phyloP scores from a whole-genome alignment of 1,284 basidiomycete species.

The Moesziomyces aphidis region DNA sequence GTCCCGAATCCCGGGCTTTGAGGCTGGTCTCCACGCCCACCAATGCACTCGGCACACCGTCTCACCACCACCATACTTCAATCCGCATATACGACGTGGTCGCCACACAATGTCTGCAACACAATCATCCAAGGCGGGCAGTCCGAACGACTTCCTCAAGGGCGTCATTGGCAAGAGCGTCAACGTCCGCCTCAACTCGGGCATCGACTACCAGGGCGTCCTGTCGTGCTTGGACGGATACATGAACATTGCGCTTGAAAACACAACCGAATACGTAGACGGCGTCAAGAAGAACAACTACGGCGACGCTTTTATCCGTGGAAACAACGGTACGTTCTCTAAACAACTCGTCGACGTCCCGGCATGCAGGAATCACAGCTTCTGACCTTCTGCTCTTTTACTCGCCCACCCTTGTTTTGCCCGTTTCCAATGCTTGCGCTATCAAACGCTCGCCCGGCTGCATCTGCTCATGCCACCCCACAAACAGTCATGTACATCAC shows the following conservation, averaged over 20 bases:
- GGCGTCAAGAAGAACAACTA: slow-evolving; percentile 86
- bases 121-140: slow-evolving; percentile 47
- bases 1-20: too few relatives aligned
- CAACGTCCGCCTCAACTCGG: slow-evolving; percentile 92
- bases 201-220: slow-evolving; percentile 93
- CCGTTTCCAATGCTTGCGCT: not conserved
- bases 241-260: slow-evolving; percentile 97
- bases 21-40: too few relatives aligned
- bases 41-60: too few relatives aligned
- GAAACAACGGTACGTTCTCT: slow-evolving; percentile 85
- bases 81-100: too few relatives aligned
- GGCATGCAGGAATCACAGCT: too few relatives aligned
- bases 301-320: slow-evolving; percentile 93
- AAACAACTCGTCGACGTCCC: too few relatives aligned
- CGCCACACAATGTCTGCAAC: slow-evolving; percentile 25
- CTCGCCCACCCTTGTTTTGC: too few relatives aligned
- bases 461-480: not conserved
- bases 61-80: not conserved
- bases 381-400: not conserved
- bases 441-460: too few relatives aligned
- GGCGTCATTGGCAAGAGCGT: slow-evolving; percentile 91
- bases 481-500: slow-evolving; percentile 53
- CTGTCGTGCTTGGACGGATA: slow-evolving; percentile 94
- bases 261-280: slow-evolving; percentile 93
- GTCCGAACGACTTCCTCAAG: slow-evolving; percentile 65